Evolutionary conservation across 345 rosid species (phyloP), one percentile per base, ranked within the genome.

Genomic region (Salix udensis): DNA sequence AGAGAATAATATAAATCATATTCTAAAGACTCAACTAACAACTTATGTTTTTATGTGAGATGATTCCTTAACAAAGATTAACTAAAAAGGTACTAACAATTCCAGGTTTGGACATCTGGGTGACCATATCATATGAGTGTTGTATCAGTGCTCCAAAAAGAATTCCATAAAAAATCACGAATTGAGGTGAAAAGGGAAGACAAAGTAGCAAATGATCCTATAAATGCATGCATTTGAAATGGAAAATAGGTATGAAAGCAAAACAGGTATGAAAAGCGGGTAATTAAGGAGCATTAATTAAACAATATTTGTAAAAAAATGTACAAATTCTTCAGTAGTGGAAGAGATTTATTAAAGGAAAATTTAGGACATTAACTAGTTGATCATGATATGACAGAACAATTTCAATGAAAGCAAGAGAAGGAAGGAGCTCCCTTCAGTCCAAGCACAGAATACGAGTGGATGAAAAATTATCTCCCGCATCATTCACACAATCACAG

Each of bases 361-460:
- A n/a, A n/a, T n/a, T 9, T n/a, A n/a, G 62, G 26, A 55, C 4
- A 55, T 1, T n/a, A 55, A n/a, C 3, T 9, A 9, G 62, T 8
- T n/a, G 62, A 55, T 55, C 62, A 55, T 55, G 26, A 21, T 2
- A 55, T n/a, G 62, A n/a, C 62, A 55, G 10, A 55, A 3, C 62
- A 55, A 14, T 44, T 12, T 4, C 3, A 40, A 74, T 72, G 83
- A 74, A 83, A 60, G 52, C 36, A 75, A 75, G 34, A 21, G 84
- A 84, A 76, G 72, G 90, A 90, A 89, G 97, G 97, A 93, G 97
- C 94, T 93, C 97, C 98, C 98, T 93, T 93, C 98, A 93, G 98
- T 93, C 98, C 98, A 93, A 93, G 86, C 98, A 89, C 80, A 85
- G 95, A 88, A 83, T 85, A 84, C 82, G 85, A 84, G 84, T 82